Evolutionary conservation across 768 basidiomycete species (phyloP), one percentile per base, ranked within the genome.

Genomic region (Thelephora ganbajun): DNA sequence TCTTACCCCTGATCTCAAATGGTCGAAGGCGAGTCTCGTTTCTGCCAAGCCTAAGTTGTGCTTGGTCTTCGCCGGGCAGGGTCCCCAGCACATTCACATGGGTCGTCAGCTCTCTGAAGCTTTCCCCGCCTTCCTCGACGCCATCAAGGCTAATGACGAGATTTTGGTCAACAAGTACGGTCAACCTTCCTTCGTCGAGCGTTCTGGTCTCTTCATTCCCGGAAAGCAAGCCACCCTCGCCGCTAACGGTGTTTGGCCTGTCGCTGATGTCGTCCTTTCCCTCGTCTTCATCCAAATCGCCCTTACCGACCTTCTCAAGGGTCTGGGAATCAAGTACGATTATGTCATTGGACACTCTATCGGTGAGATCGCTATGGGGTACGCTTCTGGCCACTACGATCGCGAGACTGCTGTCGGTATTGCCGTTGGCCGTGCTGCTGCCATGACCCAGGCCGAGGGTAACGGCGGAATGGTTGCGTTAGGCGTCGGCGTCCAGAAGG

Each of bases 321-420:
- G 56, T 35, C 41, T 66, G 36, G 63, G 64, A 34, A 58, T 67
- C 20, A 43, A 50, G 36, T 62, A 64, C 13, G 57, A 67, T 30
- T 59, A 52, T 12, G 66, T 66, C 5, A 55, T 67, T 19, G 66
- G 64, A 7, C 39, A 63, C 63, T 49, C 26, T 58, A 53, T 53
- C 51, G 63, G 64, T 20, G 64, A 67, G 45, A 62, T 66, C 37
- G 64, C 61, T 2, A 66, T 66, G 57, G 57, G 63, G 35, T 67
- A 67, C 22, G 63, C 64, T 11, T 61, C 66, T 1, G 64, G 66
- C 6, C 59, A 66, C 22, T 62, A 62, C 36, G 56, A 65, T 37
- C 64, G 57, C 43, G 55, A 64, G 47, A 64, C 58, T 51, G 56
- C 63, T 3, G 30, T 66, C 30, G 64, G 60, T 36, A 56, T 66